These are phyloP conservation scores for Camellia sinensis DNA, from an alignment of 148 eudicot species.

Conservation along the genomic window DNA sequence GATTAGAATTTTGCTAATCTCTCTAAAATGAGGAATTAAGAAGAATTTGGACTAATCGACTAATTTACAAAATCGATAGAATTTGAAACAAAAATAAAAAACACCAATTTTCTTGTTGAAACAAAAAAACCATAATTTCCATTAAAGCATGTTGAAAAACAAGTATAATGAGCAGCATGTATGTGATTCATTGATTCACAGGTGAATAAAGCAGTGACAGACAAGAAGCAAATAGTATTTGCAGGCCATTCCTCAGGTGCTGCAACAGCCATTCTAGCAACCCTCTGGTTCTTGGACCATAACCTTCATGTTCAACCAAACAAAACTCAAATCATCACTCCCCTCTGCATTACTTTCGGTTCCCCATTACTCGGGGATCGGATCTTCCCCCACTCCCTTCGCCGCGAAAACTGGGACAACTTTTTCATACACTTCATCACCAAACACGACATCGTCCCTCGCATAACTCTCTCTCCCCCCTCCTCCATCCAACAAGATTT, in stretches of 20 bases:
- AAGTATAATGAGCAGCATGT: background rate
- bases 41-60: too few relatives aligned
- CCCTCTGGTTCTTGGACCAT: constrained; percentile 74
- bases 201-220: constrained; percentile 65
- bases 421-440: constrained; percentile 63
- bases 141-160: background rate
- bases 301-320: constrained; percentile 21
- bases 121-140: too few relatives aligned
- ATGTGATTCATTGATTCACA: constrained; percentile 34
- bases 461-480: constrained; percentile 61
- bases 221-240: constrained; percentile 56
- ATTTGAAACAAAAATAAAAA: too few relatives aligned
- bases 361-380: constrained; percentile 75
- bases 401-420: constrained; percentile 65
- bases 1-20: too few relatives aligned
- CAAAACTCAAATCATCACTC: constrained; percentile 18
- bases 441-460: constrained; percentile 73
- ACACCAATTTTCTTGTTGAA: too few relatives aligned
- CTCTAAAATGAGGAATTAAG: too few relatives aligned
- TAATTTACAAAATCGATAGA: too few relatives aligned
- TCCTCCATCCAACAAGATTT: constrained; percentile 40
- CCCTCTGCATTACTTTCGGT: constrained; percentile 78
- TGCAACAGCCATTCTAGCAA: constrained; percentile 69
- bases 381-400: constrained; percentile 61
- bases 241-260: constrained; percentile 88